These are phyloP conservation scores for Syzygium jambos DNA, from an alignment of 345 rosid species.

Conservation along the genomic window DNA sequence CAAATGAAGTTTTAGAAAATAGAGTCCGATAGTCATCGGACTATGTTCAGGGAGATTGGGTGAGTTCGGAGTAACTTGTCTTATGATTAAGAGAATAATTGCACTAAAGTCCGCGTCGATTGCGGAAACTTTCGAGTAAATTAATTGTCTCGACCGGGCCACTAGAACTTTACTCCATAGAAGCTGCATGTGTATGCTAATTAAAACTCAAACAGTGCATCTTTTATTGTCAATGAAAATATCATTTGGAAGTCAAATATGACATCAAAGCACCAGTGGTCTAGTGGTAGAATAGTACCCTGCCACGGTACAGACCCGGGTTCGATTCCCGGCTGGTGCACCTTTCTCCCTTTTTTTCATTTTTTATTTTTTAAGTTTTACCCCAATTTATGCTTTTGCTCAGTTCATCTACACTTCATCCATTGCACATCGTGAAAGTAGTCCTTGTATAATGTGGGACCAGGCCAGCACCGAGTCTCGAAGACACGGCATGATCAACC, in stretches of 20 bases:
- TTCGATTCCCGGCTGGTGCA: slow-evolving; percentile 61
- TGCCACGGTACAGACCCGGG: slow-evolving; percentile 77
- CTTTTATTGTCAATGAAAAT: fast-evolving
- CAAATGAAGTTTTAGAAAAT: too few relatives aligned
- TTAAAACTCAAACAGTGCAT: too few relatives aligned
- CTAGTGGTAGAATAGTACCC: slow-evolving; percentile 85
- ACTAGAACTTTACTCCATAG: too few relatives aligned
- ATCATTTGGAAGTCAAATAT: too few relatives aligned
- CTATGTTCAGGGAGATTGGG: neutral
- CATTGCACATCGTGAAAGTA: neutral
- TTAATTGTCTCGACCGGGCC: too few relatives aligned
- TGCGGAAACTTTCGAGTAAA: neutral
- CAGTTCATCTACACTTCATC: neutral
- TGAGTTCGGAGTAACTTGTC: neutral
- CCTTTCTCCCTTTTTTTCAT: fast-evolving
- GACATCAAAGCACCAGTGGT: slow-evolving; percentile 47
- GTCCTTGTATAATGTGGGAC: neutral
- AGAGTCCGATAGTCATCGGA: too few relatives aligned
- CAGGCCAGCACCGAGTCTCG: neutral
- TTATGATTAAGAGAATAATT: neutral
- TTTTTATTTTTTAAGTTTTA: neutral
- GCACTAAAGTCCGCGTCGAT: neutral
- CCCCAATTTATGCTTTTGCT: neutral
- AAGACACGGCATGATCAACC: neutral
- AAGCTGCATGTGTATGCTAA: too few relatives aligned